A percentile compares a stretch with the other conserved stretches of the same genome.
Conservation (phyloP, 176 grass and related monocot genomes). For the Neostapfia colusana region DNA sequence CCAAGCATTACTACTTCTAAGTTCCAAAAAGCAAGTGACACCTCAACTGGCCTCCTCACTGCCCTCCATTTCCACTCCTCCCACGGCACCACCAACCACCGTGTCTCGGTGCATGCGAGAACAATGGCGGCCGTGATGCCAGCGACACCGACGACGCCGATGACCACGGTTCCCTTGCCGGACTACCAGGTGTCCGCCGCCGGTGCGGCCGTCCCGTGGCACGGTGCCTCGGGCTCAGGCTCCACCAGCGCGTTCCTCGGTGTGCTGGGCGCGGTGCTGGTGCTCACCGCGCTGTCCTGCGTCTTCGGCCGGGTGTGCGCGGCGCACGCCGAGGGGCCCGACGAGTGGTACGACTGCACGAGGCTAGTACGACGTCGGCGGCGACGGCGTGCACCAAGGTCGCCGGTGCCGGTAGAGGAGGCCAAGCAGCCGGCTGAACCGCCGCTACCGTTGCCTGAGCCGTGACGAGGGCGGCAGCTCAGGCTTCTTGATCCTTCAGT, state of each 20-base stretch:
- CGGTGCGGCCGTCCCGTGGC: background rate
- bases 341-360: conserved; percentile 68
- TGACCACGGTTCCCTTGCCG: conserved; percentile 30
- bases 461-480: conserved; percentile 21
- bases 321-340: conserved; percentile 45
- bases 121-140: conserved; percentile 53
- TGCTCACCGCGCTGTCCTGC: conserved; percentile 71
- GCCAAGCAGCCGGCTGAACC: conserved; percentile 18
- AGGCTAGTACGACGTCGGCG: conserved; percentile 34
- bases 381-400: conserved; percentile 30
- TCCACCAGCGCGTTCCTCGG: conserved; percentile 66
- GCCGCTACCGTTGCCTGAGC: conserved; percentile 48
- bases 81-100: background rate
- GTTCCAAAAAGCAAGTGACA: conserved; percentile 28
- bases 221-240: background rate
- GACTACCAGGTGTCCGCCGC: conserved; percentile 37
- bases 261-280: conserved; percentile 61
- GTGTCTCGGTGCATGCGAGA: background rate
- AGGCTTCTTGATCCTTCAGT: conserved; percentile 3
- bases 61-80: background rate
- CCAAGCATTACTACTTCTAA: background rate
- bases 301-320: conserved; percentile 57
- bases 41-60: background rate
- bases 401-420: conserved; percentile 9
- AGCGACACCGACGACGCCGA: conserved; percentile 20